These are phyloP conservation scores for Ricinus communis DNA, from an alignment of 345 rosid species.

Conservation along the genomic window DNA sequence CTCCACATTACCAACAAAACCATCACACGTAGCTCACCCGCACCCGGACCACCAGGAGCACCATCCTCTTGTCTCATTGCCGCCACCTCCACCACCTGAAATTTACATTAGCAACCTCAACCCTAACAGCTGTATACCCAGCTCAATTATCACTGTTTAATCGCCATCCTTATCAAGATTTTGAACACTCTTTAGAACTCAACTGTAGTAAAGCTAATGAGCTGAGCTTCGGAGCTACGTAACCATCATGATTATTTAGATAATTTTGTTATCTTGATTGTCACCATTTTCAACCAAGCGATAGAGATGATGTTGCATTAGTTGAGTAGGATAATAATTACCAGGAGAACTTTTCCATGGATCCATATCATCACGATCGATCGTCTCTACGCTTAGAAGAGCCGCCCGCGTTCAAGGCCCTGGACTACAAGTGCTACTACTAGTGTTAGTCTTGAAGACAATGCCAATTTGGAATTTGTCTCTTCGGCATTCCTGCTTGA, in stretches of 20 bases:
- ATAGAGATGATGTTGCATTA: background rate
- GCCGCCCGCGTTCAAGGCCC: background rate
- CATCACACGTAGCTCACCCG: constrained; percentile 20
- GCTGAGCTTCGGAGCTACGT: no score
- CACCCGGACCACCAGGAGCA: constrained; percentile 34
- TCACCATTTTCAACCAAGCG: no score
- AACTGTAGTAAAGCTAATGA: no score
- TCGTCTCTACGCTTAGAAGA: background rate
- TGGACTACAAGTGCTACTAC: constrained; percentile 18
- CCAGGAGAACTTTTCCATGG: no score
- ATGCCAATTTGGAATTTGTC: constrained; percentile 32
- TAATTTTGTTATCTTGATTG: constrained; percentile 22
- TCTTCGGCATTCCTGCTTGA: constrained; percentile 39
- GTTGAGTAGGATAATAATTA: background rate
- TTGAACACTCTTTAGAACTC: no score
- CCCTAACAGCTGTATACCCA: background rate
- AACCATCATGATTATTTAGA: background rate
- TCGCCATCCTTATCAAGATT: no score
- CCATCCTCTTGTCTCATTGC: constrained; percentile 20
- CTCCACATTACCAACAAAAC: background rate
- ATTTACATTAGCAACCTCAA: background rate
- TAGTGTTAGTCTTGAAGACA: constrained; percentile 17
- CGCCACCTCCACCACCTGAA: background rate
- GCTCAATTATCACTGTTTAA: no score
- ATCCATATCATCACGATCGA: background rate